Base-by-base conservation (phyloP, 306 rosid genomes). In the Crataegus laevigata region DNA sequence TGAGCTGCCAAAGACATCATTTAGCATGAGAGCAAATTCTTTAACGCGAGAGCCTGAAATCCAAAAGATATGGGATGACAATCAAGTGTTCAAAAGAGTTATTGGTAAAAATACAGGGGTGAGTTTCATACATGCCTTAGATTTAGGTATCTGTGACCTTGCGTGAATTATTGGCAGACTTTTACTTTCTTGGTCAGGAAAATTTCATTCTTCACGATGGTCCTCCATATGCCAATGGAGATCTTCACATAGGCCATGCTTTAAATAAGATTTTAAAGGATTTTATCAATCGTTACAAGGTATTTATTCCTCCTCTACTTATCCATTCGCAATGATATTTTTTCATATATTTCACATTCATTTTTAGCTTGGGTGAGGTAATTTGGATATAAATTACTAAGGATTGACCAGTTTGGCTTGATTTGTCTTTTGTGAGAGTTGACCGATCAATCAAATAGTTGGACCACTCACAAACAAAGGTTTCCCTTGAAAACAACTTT, bases 221-320 rank as follows among this genome's bases (percentile, higher is more conserved):
- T 77, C 99, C 98, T 74, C 99, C 97, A 25, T 92, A 96, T 80
- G 99, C 99, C 82, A 96, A 96, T 75, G 98, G 99, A 15, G 96
- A 96, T 82, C 99, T 96, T 82, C 99, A 96, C 87, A 96, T 96
- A 77, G 99, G 98, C 63, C 98, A 89, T 79, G 99, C 98, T 68
- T 71, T 92, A 78, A 96, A 96, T 83, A 96, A 96, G 90, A 90
- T 92, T 85, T 84, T 96, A 82, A 92, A 96, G 87, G 99, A 96
- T 80, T 90, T 92, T 73, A 92, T 96, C 74, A 96, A 96, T 77
- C 98, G 98, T 73, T 96, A 92, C 58, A 96, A 92, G 98, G 99
- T 90, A 82, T 77, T 52, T 68, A 60, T 66, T 70, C 75, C 34
- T 72, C 68, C 78, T 69, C 58, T 45, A 47, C 78, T 64, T 40